These are phyloP conservation scores for Fusarium torreyae DNA, from an alignment of 2,329 filamentous ascomycete species.

Conservation along the genomic window DNA sequence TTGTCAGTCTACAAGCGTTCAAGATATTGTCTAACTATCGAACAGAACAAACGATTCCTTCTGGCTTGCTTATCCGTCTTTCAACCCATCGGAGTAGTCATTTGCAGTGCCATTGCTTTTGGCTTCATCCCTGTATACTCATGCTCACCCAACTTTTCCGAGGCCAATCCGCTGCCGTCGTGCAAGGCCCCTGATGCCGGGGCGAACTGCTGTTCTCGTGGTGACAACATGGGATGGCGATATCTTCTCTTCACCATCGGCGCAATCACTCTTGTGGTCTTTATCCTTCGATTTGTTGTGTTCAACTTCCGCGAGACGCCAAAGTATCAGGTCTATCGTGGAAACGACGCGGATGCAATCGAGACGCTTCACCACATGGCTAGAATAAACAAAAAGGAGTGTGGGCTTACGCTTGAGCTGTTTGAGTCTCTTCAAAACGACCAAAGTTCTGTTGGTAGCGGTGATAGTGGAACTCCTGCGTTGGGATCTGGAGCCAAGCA, in stretches of 20 bases:
- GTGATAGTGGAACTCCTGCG: slow-evolving; percentile 27
- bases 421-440: slow-evolving; percentile 52
- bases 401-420: slow-evolving; percentile 56
- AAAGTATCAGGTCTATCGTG: slow-evolving; percentile 61
- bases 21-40: accelerated
- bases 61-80: slow-evolving; percentile 68
- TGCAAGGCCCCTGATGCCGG: slow-evolving; percentile 56
- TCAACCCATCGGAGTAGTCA: slow-evolving; percentile 68
- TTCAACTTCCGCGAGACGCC: slow-evolving; percentile 65
- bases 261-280: slow-evolving; percentile 60
- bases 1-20: accelerated
- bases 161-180: slow-evolving; percentile 58
- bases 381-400: slow-evolving; percentile 54
- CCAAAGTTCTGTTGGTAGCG: slow-evolving; percentile 40
- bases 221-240: slow-evolving; percentile 66
- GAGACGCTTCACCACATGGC: slow-evolving; percentile 64
- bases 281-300: slow-evolving; percentile 61
- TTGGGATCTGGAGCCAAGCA: slow-evolving; percentile 39
- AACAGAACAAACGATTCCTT: slow-evolving; percentile 63
- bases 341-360: slow-evolving; percentile 63
- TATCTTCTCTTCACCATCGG: slow-evolving; percentile 64
- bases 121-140: slow-evolving; percentile 67
- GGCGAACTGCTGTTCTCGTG: slow-evolving; percentile 55
- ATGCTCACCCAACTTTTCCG: slow-evolving; percentile 66
- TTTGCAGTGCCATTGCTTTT: slow-evolving; percentile 66